Evolutionary conservation across 2,329 filamentous ascomycete species (phyloP), one percentile per base, ranked within the genome.

Genomic region (Rhytidhysteron rufulum): DNA sequence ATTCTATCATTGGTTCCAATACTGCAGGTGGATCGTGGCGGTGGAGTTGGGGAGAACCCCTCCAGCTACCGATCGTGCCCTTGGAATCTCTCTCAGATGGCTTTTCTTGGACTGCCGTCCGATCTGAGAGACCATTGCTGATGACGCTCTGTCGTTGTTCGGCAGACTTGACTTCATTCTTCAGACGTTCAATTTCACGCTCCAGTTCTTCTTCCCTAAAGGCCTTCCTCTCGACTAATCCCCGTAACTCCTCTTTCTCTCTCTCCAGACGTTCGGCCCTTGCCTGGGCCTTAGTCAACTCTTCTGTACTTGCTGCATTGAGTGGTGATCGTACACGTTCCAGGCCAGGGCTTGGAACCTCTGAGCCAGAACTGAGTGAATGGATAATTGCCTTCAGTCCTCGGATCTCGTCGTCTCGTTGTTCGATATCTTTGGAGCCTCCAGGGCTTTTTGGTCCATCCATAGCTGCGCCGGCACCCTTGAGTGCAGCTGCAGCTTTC

Each of bases 301-400:
- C 74, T 27, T 78, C 70, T 3, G 58, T 47, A 15, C 58, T 63
- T 44, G 45, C 44, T 50, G 22, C 55, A 31, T 44, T 55, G 35
- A 54, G 51, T 24, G 57, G 63, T 31, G 53, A 60, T 30, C 55
- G 57, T 4, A 46, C 47, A 25, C 58, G 58, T 16, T 64, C 59
- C 17, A 40, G 13, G 19, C 36, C 47, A 13, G 48, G 41, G 18
- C 44, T 45, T 16, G 36, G 39, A 27, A 36, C 29, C 20, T 62
- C 70, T 9, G 83, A 79, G 51, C 88, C 88, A 45, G 88, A 79
- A 63, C 89, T 95, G 27, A 98, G 75, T 15, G 88, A 95, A 67
- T 97, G 91, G 45, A 98, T 97, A 60, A 98, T 97, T 31, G 93
- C 91, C 67, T 97, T 98, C 49, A 98, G 77, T 34, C 93, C 93